Evolutionary conservation across 495 filamentous ascomycete genomes (phyloP).

Genomic region (Trichoderma gamsii): DNA sequence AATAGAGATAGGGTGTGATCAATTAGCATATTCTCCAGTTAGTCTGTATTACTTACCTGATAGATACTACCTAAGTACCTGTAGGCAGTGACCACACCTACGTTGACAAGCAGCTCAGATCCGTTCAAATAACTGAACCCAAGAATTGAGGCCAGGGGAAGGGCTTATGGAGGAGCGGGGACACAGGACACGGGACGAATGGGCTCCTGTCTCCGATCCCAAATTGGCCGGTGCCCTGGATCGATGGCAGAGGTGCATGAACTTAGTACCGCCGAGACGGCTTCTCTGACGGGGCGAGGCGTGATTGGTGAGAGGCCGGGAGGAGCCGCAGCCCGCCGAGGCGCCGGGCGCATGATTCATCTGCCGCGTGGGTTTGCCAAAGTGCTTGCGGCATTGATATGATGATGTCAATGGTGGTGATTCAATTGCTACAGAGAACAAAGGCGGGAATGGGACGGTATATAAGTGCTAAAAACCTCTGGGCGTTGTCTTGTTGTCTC

Average conservation of each 20-base stretch:
- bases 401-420: neutral
- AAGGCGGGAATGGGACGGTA: neutral
- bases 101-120: no score
- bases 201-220: neutral
- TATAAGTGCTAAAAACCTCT: neutral
- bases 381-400: neutral
- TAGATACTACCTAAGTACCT: no score
- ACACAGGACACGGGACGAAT: neutral
- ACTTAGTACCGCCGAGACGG: neutral
- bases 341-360: neutral
- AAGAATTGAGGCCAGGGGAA: neutral
- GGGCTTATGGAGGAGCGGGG: constrained; percentile 8
- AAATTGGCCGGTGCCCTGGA: neutral
- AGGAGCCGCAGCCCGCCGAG: constrained; percentile 47
- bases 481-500: no score
- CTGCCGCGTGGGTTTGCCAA: neutral
- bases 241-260: neutral
- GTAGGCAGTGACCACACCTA: no score
- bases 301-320: constrained; percentile 3
- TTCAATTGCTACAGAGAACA: neutral
- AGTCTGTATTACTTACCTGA: no score
- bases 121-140: neutral
- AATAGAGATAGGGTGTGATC: no score
- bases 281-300: neutral
- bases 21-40: no score